Evolutionary conservation across 768 basidiomycete genomes (phyloP).

Genomic region (Cystofilobasidium ferigula): DNA sequence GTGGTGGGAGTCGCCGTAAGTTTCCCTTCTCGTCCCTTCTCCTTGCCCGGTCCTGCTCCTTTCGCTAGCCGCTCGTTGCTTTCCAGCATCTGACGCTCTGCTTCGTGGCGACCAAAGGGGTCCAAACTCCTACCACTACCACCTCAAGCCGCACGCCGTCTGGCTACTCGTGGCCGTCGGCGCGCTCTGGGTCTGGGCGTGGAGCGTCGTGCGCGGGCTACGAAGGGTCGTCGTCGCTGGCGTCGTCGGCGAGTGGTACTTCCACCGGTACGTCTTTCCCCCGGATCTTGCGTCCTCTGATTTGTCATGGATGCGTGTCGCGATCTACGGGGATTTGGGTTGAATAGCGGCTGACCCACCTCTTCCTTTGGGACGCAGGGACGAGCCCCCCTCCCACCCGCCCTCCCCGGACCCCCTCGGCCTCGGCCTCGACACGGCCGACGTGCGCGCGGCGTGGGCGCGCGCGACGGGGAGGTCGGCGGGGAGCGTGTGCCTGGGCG

Average conservation of each 20-base stretch:
- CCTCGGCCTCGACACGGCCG: slow-evolving; percentile 40
- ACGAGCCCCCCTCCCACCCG: slow-evolving; percentile 30
- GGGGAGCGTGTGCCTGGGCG: slow-evolving; percentile 65
- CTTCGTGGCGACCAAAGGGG: no score
- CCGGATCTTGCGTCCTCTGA: neutral
- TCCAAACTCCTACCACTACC: slow-evolving; percentile 43
- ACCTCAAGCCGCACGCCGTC: slow-evolving; percentile 56
- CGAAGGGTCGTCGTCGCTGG: slow-evolving; percentile 65
- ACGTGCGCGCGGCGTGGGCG: slow-evolving; percentile 62
- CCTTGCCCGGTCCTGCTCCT: no score
- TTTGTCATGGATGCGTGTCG: neutral
- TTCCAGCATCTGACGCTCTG: no score
- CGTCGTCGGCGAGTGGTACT: slow-evolving; percentile 88
- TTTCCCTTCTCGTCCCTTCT: neutral
- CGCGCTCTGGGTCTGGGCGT: slow-evolving; percentile 58
- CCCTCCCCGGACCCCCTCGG: slow-evolving; percentile 19
- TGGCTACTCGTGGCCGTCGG: slow-evolving; percentile 54
- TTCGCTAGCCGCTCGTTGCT: no score
- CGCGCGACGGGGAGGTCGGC: slow-evolving; percentile 72
- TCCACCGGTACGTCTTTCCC: slow-evolving; percentile 47
- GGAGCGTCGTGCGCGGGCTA: slow-evolving; percentile 67
- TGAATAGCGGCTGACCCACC: no score
- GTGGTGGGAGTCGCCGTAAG: slow-evolving; percentile 38
- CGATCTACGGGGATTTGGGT: no score
- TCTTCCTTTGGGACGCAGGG: neutral